phyloP scores from a whole-genome alignment of 1,284 basidiomycete species.

The Ustilago sp. region DNA sequence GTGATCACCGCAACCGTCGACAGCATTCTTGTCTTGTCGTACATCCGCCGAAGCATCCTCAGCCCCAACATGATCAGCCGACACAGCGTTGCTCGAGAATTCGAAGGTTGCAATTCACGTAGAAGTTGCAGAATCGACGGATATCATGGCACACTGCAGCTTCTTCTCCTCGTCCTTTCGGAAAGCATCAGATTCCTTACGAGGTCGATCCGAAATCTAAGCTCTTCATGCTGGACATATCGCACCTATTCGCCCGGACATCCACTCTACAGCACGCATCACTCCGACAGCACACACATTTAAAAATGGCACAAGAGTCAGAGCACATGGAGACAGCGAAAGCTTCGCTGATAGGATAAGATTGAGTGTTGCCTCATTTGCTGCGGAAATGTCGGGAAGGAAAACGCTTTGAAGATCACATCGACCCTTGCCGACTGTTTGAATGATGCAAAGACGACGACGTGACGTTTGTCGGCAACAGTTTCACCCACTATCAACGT shows the following conservation, averaged over 20 bases:
- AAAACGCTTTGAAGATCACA: neutral
- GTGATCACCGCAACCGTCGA: neutral
- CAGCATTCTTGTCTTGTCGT: neutral
- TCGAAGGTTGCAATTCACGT: neutral
- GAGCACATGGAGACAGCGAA: neutral
- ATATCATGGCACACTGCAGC: neutral
- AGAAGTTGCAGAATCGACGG: neutral
- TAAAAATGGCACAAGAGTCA: neutral
- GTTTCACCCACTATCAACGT: neutral
- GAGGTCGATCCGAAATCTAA: no score
- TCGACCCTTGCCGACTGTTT: neutral
- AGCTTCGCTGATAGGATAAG: no score
- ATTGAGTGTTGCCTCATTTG: no score
- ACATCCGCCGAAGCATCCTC: neutral
- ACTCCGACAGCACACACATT: neutral
- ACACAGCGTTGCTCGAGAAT: neutral
- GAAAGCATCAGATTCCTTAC: neutral
- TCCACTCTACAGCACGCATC: neutral
- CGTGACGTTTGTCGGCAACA: constrained; percentile 7
- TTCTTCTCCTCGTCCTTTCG: neutral
- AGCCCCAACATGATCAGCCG: neutral
- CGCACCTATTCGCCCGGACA: neutral
- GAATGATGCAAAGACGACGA: constrained; percentile 22
- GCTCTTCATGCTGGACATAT: neutral
- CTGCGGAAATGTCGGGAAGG: no score